A percentile compares a stretch with the other conserved stretches of the same genome.
phyloP scores from a whole-genome alignment of 228 moss, liverwort and hornwort species.

The Sphagnum fallax region DNA sequence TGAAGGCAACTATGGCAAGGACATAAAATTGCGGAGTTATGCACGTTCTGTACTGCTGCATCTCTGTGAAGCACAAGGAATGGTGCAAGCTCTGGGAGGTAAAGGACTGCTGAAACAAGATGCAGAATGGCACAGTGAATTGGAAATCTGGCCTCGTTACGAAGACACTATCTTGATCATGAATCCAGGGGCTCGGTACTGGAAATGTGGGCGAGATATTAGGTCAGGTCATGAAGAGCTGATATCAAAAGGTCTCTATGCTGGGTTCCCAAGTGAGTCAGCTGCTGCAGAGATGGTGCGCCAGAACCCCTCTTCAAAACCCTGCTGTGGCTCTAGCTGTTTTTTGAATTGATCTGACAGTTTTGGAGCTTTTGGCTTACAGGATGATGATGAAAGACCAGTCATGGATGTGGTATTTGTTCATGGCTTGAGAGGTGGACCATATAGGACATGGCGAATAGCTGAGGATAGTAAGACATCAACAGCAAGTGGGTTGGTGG shows the following conservation, averaged over 20 bases:
- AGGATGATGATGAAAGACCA: slow-evolving; percentile 52
- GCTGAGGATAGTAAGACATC: slow-evolving; percentile 73
- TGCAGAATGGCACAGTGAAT: slow-evolving; percentile 7
- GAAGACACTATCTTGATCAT: slow-evolving; percentile 80
- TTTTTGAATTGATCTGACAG: too few species aligned
- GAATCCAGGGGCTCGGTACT: slow-evolving; percentile 66
- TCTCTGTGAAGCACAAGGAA: slow-evolving; percentile 54
- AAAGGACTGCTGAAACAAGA: slow-evolving; percentile 18
- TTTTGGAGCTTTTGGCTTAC: slow-evolving; percentile 5
- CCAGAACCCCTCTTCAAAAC: too few species aligned
- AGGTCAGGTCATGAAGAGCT: slow-evolving; percentile 3
- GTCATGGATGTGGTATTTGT: slow-evolving; percentile 96
- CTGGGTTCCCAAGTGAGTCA: neutral
- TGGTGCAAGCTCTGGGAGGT: slow-evolving; percentile 11
- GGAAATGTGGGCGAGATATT: slow-evolving; percentile 33
- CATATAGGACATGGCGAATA: slow-evolving; percentile 95
- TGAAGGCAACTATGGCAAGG: slow-evolving; percentile 40
- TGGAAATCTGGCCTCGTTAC: slow-evolving; percentile 73
- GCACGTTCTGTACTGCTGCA: slow-evolving; percentile 73
- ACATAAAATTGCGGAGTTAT: slow-evolving; percentile 69
- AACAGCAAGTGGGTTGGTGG: slow-evolving; percentile 68
- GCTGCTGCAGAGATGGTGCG: neutral
- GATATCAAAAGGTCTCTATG: neutral
- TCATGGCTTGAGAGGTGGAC: slow-evolving; percentile 96
- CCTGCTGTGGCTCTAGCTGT: too few species aligned